Conservation (phyloP, 1,284 basidiomycete species). For the Salmacisia buchloeana region DNA sequence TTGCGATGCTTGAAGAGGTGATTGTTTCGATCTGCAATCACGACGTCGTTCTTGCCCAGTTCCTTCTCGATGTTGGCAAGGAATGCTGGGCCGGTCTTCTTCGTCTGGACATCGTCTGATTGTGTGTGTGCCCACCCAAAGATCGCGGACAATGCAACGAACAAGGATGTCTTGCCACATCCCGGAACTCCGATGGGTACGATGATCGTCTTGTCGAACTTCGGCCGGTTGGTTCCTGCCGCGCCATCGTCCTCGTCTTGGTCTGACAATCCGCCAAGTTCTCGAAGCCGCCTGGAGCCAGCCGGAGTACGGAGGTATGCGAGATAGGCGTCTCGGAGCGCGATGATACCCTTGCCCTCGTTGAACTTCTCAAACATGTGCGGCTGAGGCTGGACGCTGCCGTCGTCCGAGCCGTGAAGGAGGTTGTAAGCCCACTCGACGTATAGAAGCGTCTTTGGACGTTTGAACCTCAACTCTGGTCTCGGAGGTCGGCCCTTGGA, state of each 20-base stretch:
- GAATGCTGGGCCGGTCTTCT: conserved; percentile 73
- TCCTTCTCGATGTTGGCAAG: conserved; percentile 63
- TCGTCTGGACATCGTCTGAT: conserved; percentile 78
- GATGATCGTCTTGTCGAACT: conserved; percentile 73
- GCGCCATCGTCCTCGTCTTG: conserved; percentile 44
- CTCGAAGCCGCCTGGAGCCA: conserved; percentile 45
- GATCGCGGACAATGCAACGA: conserved; percentile 62
- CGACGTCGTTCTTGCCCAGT: conserved; percentile 22
- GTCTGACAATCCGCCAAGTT: conserved; percentile 34
- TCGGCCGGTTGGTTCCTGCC: conserved; percentile 21
- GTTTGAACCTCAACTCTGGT: conserved; percentile 26
- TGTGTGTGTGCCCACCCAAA: conserved; percentile 54
- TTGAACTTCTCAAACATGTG: conserved; percentile 63
- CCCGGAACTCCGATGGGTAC: conserved; percentile 87
- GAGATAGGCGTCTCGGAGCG: conserved; percentile 73
- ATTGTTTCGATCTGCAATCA: conserved; percentile 49
- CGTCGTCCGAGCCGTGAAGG: conserved; percentile 50
- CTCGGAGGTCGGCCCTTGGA: conserved; percentile 17
- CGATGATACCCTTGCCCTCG: conserved; percentile 75
- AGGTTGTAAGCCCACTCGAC: conserved; percentile 42
- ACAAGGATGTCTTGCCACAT: conserved; percentile 86
- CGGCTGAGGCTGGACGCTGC: conserved; percentile 64
- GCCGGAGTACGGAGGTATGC: conserved; percentile 58
- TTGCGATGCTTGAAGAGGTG: conserved; percentile 44
- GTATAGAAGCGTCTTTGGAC: conserved; percentile 40